Evolutionary conservation across 306 rosid species (phyloP), one percentile per base, ranked within the genome.

Genomic region (Vigna reflexopilosa): DNA sequence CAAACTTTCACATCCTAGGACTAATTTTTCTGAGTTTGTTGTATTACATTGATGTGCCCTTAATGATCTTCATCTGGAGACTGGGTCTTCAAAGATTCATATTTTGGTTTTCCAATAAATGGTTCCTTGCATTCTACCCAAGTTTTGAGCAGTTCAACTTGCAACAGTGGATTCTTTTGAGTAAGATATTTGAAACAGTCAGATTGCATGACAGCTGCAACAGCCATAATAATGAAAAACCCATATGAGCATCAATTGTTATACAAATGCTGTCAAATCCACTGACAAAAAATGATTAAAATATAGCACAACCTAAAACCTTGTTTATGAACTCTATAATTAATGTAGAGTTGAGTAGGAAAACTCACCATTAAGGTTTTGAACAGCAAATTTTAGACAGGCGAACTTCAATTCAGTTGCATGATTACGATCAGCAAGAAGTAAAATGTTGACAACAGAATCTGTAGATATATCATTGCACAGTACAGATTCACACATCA

Each of bases 161-260:
- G 45, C 71, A 90, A 83, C 83, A 88, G 71, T 2, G 98, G 97
- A 49, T 93, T 89, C 81, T 85, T 78, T 54, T 94, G 94, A 88
- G 85, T 94, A 48, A 94, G 96, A 73, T 88, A 90, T 86, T 91
- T 91, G 67, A 89, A 94, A 54, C 98, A 96, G 59, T 91, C 97
- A 7, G 94, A 86, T 81, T 90, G 93, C 98, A 94, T 94, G 56
- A 94, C 98, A n/a, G 93, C 96, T 94, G 89, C 83, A 77, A 45
- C 42, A 83, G 73, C 5, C 17, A 67, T 32, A 70, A 56, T 7
- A 38, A 68, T 86, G 57, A 59, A 67, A 55, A 61, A 70, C 72
- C 80, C 10, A 64, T 19, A 73, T 67, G 34, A 66, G 36, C 79
- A 78, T 59, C 58, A 51, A 12, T 2, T 2, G 28, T 26, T 38